Conservation (phyloP, 2,329 filamentous ascomycete species). For the Nothophaeocryptopus gaeumannii region DNA sequence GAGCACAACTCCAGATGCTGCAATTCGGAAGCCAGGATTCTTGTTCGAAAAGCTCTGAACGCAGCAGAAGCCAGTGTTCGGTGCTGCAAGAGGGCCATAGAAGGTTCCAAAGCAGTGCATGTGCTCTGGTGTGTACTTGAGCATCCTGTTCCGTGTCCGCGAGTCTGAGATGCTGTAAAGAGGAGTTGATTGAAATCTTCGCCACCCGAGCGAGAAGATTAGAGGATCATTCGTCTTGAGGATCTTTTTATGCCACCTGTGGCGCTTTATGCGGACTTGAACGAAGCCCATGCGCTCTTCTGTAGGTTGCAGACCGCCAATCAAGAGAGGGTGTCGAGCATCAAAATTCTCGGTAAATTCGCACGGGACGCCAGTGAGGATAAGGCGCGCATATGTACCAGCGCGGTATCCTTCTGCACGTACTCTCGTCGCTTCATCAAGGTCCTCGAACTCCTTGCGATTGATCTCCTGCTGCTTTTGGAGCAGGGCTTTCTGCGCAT, state of each 20-base stretch:
- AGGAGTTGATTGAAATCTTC: constrained; percentile 86
- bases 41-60: constrained; percentile 84
- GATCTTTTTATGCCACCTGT: constrained; percentile 99
- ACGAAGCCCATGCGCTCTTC: constrained; percentile 95
- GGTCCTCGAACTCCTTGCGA: constrained; percentile 81
- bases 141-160: constrained; percentile 89
- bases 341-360: constrained; percentile 86
- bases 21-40: constrained; percentile 87
- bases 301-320: constrained; percentile 88
- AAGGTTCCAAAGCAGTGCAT: constrained; percentile 98
- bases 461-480: constrained; percentile 98
- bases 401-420: constrained; percentile 88
- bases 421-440: constrained; percentile 79
- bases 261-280: constrained; percentile 93
- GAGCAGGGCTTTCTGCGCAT: constrained; percentile 88
- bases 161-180: constrained; percentile 95
- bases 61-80: constrained; percentile 92
- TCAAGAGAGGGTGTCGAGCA: constrained; percentile 75
- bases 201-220: constrained; percentile 95
- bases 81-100: constrained; percentile 90
- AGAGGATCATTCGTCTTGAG: constrained; percentile 96
- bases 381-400: constrained; percentile 87
- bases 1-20: constrained; percentile 88
- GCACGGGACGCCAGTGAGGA: constrained; percentile 82
- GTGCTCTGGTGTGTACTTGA: constrained; percentile 98